Evolutionary conservation across 192 early-diverging fungal species (phyloP), one percentile per base, ranked within the genome.

Genomic region (Paraglomus brasilianum): DNA sequence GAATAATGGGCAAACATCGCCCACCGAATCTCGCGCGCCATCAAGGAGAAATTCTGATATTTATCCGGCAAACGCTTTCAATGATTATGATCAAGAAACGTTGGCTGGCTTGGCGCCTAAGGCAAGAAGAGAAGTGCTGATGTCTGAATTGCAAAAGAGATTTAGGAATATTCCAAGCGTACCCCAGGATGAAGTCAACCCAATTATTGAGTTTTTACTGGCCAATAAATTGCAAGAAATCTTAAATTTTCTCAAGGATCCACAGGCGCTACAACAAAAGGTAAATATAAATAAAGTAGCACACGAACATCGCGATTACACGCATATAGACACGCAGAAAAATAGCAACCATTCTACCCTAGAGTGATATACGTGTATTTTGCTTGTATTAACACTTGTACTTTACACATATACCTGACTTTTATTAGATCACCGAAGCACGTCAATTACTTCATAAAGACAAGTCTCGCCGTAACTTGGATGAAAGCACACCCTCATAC

Each of bases 141-240:
- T 55, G 51, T 69, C 67, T 24, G 71, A 72, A 39, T 50, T 72
- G 15, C 71, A 72, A 45, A 72, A 65, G 59, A 22, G 71, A 41
- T 64, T 72, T 17, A 66, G 46, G 21, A 13, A 55, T 48, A 72
- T 64, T n/a, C 51, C 62, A 15, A 61, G 21, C 42, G 47, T 72
- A 14, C 52, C 71, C 50, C 8, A 44, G 0, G 60, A 66, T 11
- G 71, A 72, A 43, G 71, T 72, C 56, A 57, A 67, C 43, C 52
- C 40, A 8, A 72, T 72, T 15, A 42, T 72, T 56, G 65, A 72
- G 22, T n/a, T 55, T 14, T 48, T 72, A 15, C 40, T 72, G 42
- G 49, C 5, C 22, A 39, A 52, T 47, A 64, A 62, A 46, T 24
- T 49, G 14, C 22, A n/a, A 36, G 71, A 72, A 15, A 43, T 64